Evolutionary conservation across 441 rosid genomes (phyloP), one percentile per base, ranked within the genome.

Genomic region (Brassica hybrid): DNA sequence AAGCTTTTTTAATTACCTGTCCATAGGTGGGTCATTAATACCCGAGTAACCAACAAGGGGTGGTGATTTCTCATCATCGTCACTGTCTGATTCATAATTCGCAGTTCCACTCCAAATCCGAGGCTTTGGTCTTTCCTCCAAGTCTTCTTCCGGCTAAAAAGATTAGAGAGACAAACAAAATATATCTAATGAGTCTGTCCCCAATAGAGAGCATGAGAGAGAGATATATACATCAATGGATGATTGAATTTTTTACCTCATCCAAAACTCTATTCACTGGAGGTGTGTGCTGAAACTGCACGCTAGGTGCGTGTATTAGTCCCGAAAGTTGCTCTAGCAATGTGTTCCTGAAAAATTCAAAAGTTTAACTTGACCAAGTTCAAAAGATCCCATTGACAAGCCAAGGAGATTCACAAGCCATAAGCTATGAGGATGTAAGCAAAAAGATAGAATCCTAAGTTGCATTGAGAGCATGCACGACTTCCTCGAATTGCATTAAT

Each of bases 61-160:
- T 73, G 43, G 43, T 38, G 43, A 38, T 38, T 82, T 90, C 52
- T 85, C 88, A 76, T 88, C 94, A 48, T 88, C 92, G 16, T 91
- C 97, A 67, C 83, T 85, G 77, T 93, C 98, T 3, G 97, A 91
- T 18, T 87, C 94, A 79, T 89, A 85, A 76, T 74, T 85, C 10
- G 88, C 91, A 30, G 75, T 23, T 69, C 96, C 94, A 84, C 80
- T 83, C 96, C 98, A 95, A 79, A 95, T 91, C 63, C 96, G 94
- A 72, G 82, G 98, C 71, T 89, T 87, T 66, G 98, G 94, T 80
- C 95, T 89, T 71, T 70, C 70, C 80, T 95, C 98, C 90, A 91
- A 80, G 72, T 89, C 88, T 78, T 88, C 96, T 84, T 93, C 99
- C 27, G 85, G 85, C 99, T 95, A 78, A 12, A n/a, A n/a, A 57